phyloP scores from a whole-genome alignment of 192 early-diverging fungal genomes.

The Gaertneriomyces semiglobifer region DNA sequence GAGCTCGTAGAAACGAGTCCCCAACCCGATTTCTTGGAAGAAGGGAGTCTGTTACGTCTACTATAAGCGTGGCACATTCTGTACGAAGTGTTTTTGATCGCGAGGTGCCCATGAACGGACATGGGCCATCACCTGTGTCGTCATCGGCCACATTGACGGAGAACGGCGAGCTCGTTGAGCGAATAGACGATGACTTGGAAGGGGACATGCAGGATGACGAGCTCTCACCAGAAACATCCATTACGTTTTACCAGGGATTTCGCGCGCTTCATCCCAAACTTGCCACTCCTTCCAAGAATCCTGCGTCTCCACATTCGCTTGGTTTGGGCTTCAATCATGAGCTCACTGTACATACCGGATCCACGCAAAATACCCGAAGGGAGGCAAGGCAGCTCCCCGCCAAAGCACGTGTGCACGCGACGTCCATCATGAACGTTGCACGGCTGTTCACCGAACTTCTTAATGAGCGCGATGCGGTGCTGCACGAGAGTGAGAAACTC shows the following conservation, averaged over 20 bases:
- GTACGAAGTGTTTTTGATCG: not conserved
- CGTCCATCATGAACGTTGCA: slow-evolving; percentile 39
- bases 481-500: slow-evolving; percentile 36
- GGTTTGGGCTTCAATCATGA: slow-evolving; percentile 14
- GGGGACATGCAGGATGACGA: slow-evolving; percentile 21
- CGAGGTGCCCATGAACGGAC: not conserved
- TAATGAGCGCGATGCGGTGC: slow-evolving; percentile 38
- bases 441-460: slow-evolving; percentile 41
- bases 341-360: not conserved
- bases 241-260: slow-evolving; percentile 48
- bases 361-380: not conserved
- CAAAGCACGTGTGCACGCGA: slow-evolving; percentile 34
- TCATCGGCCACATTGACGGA: slow-evolving; percentile 23
- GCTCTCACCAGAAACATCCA: slow-evolving; percentile 28
- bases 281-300: slow-evolving; percentile 7
- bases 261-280: slow-evolving; percentile 37
- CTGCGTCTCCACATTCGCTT: slow-evolving; percentile 1
- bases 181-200: not conserved
- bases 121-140: not conserved
- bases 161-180: not conserved
- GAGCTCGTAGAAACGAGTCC: not conserved
- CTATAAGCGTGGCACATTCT: no score
- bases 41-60: no score
- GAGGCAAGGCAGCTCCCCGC: slow-evolving; percentile 7
- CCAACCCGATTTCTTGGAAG: not conserved